A percentile compares a stretch with the other conserved stretches of the same genome.
These are phyloP conservation scores for Ophiocordyceps camponoti-rufipedis DNA, from an alignment of 2,329 filamentous ascomycete genomes.

Conservation along the genomic window DNA sequence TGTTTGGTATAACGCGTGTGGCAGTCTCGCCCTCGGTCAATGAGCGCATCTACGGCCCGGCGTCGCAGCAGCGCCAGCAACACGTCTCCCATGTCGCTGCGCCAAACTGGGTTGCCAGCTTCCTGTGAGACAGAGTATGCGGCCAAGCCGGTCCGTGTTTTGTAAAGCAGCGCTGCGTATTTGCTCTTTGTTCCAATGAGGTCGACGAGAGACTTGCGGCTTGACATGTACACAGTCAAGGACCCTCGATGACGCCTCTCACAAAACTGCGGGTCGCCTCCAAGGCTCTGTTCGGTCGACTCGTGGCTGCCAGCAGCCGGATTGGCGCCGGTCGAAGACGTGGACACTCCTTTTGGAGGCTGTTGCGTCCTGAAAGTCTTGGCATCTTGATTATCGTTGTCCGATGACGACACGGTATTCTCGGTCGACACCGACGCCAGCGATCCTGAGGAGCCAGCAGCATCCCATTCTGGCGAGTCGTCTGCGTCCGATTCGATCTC, in stretches of 20 bases:
- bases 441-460: too few species aligned
- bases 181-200: conserved; percentile 6
- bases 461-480: background rate
- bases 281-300: too few species aligned
- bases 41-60: conserved; percentile 25
- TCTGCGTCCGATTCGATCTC: background rate
- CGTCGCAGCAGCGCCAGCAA: conserved; percentile 32
- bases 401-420: background rate
- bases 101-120: conserved; percentile 9
- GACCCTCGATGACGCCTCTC: conserved; percentile 4
- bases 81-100: conserved; percentile 35
- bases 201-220: conserved; percentile 13
- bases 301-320: too few species aligned
- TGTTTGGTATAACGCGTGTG: conserved; percentile 8
- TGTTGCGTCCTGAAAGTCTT: too few species aligned
- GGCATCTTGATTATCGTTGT: background rate
- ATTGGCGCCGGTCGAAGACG: too few species aligned
- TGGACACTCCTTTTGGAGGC: too few species aligned
- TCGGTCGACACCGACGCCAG: too few species aligned
- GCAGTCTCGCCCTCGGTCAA: conserved; percentile 5
- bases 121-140: conserved; percentile 1
- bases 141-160: conserved; percentile 11
- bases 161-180: conserved; percentile 5
- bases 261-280: background rate
- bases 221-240: conserved; percentile 11